Evolutionary conservation across 176 grass and related monocot genomes (phyloP).

Genomic region (Zoysia japonica): DNA sequence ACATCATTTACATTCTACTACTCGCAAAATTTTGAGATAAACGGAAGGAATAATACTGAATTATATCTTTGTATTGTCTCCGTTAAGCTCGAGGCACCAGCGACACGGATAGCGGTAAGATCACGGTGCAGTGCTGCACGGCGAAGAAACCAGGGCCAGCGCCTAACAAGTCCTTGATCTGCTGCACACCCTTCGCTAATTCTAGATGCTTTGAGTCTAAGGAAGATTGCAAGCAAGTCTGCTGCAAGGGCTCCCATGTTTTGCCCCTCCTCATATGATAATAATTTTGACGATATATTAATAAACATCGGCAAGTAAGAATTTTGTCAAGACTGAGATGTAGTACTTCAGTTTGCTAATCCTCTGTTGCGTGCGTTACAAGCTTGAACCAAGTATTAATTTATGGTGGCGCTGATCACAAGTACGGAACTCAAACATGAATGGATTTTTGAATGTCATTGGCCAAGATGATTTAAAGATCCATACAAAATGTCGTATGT

Average conservation of each 20-base stretch:
- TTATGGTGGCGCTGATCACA: too few species aligned
- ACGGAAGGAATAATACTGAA: background rate
- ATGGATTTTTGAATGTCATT: too few species aligned
- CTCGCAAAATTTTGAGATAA: background rate
- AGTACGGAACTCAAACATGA: too few species aligned
- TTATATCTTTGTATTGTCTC: background rate
- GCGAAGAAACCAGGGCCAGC: background rate
- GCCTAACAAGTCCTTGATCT: background rate
- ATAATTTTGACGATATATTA: background rate
- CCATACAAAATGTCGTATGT: too few species aligned
- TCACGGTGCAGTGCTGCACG: conserved; percentile 1
- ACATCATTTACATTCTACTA: background rate
- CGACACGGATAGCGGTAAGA: background rate
- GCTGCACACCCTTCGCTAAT: background rate
- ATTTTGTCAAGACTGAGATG: background rate
- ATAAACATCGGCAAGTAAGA: background rate
- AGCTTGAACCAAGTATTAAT: too few species aligned
- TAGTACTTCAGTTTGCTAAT: background rate
- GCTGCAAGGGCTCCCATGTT: background rate
- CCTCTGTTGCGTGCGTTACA: background rate
- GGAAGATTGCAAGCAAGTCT: background rate
- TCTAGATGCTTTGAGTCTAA: background rate
- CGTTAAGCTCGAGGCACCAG: background rate
- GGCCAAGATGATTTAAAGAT: too few species aligned
- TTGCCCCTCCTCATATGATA: background rate